Percentiles rank a stretch among this genome's conserved stretches.
These are phyloP conservation scores for Sporothrix dimorphospora DNA, from an alignment of 2,329 filamentous ascomycete species.

Conservation along the genomic window DNA sequence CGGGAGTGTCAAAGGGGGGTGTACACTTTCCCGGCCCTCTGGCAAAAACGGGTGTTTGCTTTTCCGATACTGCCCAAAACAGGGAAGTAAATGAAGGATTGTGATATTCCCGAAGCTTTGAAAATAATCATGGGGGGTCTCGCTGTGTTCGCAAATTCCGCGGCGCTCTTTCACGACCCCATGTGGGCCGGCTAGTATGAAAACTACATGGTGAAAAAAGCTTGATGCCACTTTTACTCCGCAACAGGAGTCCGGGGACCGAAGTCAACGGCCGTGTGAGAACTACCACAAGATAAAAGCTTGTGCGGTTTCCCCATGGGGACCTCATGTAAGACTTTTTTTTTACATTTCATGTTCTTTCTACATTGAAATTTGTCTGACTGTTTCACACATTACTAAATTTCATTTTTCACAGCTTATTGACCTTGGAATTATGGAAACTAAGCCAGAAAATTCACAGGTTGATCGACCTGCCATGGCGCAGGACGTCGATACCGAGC, in stretches of 20 bases:
- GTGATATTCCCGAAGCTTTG: neutral
- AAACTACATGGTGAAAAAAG: neutral
- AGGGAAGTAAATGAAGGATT: neutral
- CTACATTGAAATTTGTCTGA: neutral
- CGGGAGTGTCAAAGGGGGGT: neutral
- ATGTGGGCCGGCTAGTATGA: slow-evolving; percentile 6
- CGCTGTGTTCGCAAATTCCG: neutral
- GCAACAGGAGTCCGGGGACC: neutral
- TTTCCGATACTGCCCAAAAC: neutral
- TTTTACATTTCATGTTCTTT: neutral
- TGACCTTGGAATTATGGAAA: neutral
- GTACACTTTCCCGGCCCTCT: neutral
- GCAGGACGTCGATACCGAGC: neutral
- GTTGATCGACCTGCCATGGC: neutral
- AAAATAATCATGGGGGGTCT: neutral
- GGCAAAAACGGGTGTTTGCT: neutral
- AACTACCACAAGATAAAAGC: neutral
- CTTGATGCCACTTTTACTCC: neutral
- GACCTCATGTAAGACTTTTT: neutral
- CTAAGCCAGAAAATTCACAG: neutral
- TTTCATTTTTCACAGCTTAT: neutral
- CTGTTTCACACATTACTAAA: neutral
- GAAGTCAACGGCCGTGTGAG: neutral
- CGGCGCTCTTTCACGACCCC: neutral
- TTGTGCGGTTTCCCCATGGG: neutral